These are phyloP conservation scores for Daldinia childiae DNA, from an alignment of 495 filamentous ascomycete genomes.

Conservation along the genomic window DNA sequence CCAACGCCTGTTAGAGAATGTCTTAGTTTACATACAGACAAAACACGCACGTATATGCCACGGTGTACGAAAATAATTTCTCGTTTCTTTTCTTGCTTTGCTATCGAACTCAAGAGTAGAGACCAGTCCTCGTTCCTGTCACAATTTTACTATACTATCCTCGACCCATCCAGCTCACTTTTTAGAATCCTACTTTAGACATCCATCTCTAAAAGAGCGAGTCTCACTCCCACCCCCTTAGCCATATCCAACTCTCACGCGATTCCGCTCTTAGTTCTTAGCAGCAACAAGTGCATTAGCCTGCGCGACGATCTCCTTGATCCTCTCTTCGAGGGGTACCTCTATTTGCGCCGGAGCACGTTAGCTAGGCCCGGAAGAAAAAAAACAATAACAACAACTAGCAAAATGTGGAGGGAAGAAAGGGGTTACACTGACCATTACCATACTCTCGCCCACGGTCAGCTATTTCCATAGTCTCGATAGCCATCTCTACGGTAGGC, in stretches of 20 bases:
- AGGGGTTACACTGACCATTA: slow-evolving; percentile 46
- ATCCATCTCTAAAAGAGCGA: background rate
- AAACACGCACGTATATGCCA: background rate
- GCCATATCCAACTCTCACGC: background rate
- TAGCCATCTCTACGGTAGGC: slow-evolving; percentile 58
- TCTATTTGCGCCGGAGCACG: slow-evolving; percentile 18
- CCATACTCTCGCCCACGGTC: slow-evolving; percentile 58
- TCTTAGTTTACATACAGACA: slow-evolving; percentile 5
- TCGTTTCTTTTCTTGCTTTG: background rate
- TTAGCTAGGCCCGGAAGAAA: slow-evolving; percentile 19
- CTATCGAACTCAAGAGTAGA: background rate
- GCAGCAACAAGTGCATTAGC: background rate
- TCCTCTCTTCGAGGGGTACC: background rate
- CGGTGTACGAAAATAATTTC: background rate
- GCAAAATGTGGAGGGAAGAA: slow-evolving; percentile 34
- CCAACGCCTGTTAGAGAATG: slow-evolving; percentile 19
- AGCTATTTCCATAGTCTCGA: slow-evolving; percentile 61
- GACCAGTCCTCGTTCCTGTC: background rate
- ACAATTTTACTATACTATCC: background rate
- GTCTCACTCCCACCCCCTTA: background rate
- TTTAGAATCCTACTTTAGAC: too few relatives aligned
- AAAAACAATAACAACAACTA: background rate
- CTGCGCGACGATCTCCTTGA: background rate
- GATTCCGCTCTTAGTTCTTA: background rate
- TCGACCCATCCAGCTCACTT: background rate